phyloP scores from a whole-genome alignment of 148 eudicot species.

The Amaranthus cruentus region DNA sequence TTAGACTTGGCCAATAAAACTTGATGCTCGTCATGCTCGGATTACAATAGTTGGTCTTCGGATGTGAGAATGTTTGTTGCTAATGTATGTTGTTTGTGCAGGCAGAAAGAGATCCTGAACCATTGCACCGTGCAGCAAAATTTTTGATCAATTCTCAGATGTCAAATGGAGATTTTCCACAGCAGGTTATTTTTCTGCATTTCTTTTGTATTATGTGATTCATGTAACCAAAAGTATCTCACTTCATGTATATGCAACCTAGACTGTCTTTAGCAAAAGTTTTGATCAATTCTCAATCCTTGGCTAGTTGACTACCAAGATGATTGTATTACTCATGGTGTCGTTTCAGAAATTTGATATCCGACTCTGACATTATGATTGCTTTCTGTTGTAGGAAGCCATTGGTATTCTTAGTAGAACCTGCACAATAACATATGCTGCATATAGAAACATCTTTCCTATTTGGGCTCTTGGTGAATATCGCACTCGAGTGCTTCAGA shows the following conservation, averaged over 20 bases:
- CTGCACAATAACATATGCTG: constrained; percentile 81
- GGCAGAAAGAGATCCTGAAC: constrained; percentile 67
- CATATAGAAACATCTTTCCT: constrained; percentile 79
- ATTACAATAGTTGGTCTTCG: no score
- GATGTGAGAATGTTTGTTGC: no score
- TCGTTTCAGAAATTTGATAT: no score
- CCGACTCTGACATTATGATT: background rate
- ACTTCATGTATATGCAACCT: no score
- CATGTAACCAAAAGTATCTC: no score
- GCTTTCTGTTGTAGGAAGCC: constrained; percentile 48
- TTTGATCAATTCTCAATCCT: no score
- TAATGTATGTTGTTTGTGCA: constrained; percentile 20
- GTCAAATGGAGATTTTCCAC: constrained; percentile 91
- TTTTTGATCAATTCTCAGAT: constrained; percentile 70
- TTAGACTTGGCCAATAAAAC: no score
- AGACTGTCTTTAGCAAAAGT: no score
- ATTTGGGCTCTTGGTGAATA: constrained; percentile 96
- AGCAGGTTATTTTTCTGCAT: constrained; percentile 46
- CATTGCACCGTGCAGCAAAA: constrained; percentile 83
- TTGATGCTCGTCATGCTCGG: no score
- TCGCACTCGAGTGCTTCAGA: constrained; percentile 46
- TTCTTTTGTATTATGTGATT: background rate
- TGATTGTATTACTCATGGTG: no score
- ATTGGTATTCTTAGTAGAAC: constrained; percentile 91
- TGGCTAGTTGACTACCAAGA: no score